Evolutionary conservation across 257 asterid genomes (phyloP), one percentile per base, ranked within the genome.

Genomic region (Oldenlandia corymbosa): DNA sequence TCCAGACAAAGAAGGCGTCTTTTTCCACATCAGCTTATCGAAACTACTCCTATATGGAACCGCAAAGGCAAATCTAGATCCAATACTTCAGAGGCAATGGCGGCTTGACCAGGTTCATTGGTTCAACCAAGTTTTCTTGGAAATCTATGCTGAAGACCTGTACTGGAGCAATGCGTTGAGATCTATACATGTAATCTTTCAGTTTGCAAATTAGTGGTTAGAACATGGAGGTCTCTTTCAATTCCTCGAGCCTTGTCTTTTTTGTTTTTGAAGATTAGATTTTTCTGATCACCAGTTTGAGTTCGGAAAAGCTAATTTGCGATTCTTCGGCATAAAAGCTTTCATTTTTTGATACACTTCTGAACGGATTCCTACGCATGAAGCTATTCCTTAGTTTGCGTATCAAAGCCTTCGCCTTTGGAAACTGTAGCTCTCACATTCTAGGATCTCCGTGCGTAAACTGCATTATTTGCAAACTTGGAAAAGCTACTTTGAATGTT

Each of bases 11-110:
- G 88, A 74, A 82, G 31, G 45, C 81, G 96, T 17, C 93, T 91
- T 24, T 95, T 91, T 54, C 98, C 98, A 5, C 96, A 88, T 73
- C 42, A 82, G 58, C 92, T 91, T 50, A 91, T 91, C 11, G 98
- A 91, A 81, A 83, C 80, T 62, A 91, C 94, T 53, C 98, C 97
- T 6, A 64, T 88, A 31, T 91, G 98, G 98, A 83, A 76, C 61
- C 97, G 98, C 71, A 91, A 81, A 77, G 64, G 65, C 82, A 86
- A 51, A 68, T 65, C 73, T 10, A 74, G 76, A 58, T 73, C 68
- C 32, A 77, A 70, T 12, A 68, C 65, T 48, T 60, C 78, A 2
- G 68, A 66, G 51, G 61, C 69, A 13, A 23, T 69, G 76, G 80
- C 68, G 47, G 83, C 72, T 31, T 49, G 58, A 21, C 18, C 32